Percentiles rank a stretch among this genome's conserved stretches.
phyloP scores from a whole-genome alignment of 2,329 filamentous ascomycete genomes.

The Lachnellula hyalina region DNA sequence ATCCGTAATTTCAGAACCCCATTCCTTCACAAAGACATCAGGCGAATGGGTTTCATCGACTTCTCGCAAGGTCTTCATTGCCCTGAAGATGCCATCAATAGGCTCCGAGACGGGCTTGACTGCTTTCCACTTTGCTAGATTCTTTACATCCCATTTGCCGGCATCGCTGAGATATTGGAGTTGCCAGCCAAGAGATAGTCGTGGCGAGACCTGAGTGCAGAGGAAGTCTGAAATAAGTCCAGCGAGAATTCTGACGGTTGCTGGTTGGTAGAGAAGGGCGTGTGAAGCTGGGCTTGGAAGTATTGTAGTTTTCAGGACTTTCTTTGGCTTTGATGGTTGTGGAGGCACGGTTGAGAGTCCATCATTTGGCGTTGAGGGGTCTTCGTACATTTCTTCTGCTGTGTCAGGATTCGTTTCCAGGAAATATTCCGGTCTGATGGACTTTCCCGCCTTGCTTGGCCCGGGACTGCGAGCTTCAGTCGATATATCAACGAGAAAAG shows the following conservation, averaged over 20 bases:
- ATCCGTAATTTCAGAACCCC: conserved; percentile 62
- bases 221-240: conserved; percentile 83
- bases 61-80: conserved; percentile 89
- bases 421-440: conserved; percentile 37
- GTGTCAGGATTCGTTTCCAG: conserved; percentile 25
- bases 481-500: conserved; percentile 41
- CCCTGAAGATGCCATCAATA: conserved; percentile 76
- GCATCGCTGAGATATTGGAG: conserved; percentile 81
- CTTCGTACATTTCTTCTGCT: conserved; percentile 37
- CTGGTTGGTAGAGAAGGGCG: conserved; percentile 74
- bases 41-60: conserved; percentile 81
- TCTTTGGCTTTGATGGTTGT: conserved; percentile 44
- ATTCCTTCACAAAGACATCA: conserved; percentile 61
- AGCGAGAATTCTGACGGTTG: conserved; percentile 68
- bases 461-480: conserved; percentile 20
- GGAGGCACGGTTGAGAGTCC: conserved; percentile 39
- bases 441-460: conserved; percentile 34
- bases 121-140: conserved; percentile 83
- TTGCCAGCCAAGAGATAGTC: conserved; percentile 84
- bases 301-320: conserved; percentile 61
- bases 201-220: conserved; percentile 64
- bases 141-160: conserved; percentile 98
- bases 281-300: conserved; percentile 77
- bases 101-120: conserved; percentile 71
- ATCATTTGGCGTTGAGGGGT: conserved; percentile 44